phyloP scores from a whole-genome alignment of 495 filamentous ascomycete species.

The Tuber calosporum region DNA sequence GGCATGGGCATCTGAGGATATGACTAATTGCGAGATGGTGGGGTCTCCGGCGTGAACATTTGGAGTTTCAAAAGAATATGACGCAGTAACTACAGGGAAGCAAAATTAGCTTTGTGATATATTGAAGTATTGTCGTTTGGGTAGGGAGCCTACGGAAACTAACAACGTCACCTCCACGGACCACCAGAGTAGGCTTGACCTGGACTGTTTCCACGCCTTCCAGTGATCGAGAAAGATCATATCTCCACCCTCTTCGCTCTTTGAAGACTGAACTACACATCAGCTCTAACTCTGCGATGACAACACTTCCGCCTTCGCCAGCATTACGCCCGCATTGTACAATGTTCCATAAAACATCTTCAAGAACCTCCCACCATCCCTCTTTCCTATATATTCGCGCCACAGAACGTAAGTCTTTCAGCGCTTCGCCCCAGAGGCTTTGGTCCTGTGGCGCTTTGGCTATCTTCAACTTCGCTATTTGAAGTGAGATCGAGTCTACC shows the following conservation, averaged over 20 bases:
- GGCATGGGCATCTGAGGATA: slow-evolving; percentile 62
- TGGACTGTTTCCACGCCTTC: slow-evolving; percentile 49
- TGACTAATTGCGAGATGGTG: slow-evolving; percentile 61
- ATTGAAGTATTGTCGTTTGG: background rate
- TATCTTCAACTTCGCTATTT: slow-evolving; percentile 34
- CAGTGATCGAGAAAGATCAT: slow-evolving; percentile 67
- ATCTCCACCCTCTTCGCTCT: slow-evolving; percentile 56
- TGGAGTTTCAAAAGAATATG: slow-evolving; percentile 63
- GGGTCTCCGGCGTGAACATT: slow-evolving; percentile 81
- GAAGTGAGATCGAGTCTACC: slow-evolving; percentile 26
- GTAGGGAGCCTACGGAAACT: slow-evolving; percentile 54
- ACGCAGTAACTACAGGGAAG: slow-evolving; percentile 52
- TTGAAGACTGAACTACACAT: slow-evolving; percentile 56
- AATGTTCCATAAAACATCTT: slow-evolving; percentile 65
- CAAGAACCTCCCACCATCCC: slow-evolving; percentile 72
- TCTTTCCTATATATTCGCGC: slow-evolving; percentile 52
- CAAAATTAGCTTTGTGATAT: slow-evolving; percentile 15
- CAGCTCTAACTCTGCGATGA: slow-evolving; percentile 81
- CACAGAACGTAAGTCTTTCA: slow-evolving; percentile 61
- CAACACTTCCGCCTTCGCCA: slow-evolving; percentile 57
- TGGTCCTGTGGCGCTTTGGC: slow-evolving; percentile 11
- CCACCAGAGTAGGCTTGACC: slow-evolving; percentile 57
- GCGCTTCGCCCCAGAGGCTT: slow-evolving; percentile 56
- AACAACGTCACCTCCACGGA: slow-evolving; percentile 60
- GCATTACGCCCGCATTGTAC: slow-evolving; percentile 61